These are phyloP conservation scores for Bodo saltans DNA, from an alignment of 78 protist genomes.

Conservation along the genomic window DNA sequence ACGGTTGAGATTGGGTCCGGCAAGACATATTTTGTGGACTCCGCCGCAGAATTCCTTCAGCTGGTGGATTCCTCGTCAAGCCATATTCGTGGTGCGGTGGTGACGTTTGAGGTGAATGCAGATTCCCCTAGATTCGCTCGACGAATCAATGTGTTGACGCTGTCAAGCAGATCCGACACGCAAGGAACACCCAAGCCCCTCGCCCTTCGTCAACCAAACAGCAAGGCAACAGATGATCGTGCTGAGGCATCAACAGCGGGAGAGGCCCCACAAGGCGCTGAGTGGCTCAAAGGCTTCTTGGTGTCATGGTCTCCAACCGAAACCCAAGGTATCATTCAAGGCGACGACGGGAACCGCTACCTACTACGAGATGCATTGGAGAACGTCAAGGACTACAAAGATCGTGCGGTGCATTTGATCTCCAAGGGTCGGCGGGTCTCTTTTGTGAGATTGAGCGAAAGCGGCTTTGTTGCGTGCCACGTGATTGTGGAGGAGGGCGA, in stretches of 20 bases:
- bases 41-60: no score
- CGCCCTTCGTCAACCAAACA: no score
- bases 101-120: no score
- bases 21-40: not conserved
- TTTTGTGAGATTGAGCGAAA: not conserved
- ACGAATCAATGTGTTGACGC: no score
- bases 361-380: not conserved
- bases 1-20: not conserved
- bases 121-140: no score
- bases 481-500: not conserved
- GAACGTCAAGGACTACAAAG: not conserved
- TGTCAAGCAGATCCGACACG: no score
- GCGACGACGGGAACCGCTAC: not conserved
- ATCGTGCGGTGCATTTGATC: not conserved
- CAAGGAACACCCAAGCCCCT: no score
- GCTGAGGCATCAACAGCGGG: no score
- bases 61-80: no score
- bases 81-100: no score
- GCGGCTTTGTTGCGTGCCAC: not conserved
- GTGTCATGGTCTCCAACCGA: not conserved
- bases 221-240: no score
- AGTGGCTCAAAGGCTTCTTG: not conserved
- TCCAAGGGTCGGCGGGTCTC: not conserved
- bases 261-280: no score
- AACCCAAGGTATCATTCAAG: not conserved